Conservation (phyloP, 1,284 basidiomycete species). For the Moesziomyces aphidis region DNA sequence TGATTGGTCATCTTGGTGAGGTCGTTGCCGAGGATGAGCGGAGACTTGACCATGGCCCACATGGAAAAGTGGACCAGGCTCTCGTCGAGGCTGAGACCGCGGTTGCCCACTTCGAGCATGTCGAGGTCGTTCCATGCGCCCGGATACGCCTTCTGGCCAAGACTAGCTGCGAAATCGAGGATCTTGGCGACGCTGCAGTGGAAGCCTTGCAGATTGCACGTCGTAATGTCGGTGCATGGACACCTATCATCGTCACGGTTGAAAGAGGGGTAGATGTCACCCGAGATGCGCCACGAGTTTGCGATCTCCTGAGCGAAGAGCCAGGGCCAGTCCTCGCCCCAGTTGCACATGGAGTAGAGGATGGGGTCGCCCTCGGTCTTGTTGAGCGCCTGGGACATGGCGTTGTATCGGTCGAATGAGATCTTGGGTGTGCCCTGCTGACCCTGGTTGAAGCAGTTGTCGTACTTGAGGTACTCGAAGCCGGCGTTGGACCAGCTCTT, state of each 20-base stretch:
- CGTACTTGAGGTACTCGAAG: slow-evolving; percentile 67
- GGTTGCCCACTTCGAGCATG: slow-evolving; percentile 52
- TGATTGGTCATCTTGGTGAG: slow-evolving; percentile 50
- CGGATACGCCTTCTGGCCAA: slow-evolving; percentile 53
- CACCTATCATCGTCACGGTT: slow-evolving; percentile 30
- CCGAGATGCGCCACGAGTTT: slow-evolving; percentile 71
- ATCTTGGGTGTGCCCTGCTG: slow-evolving; percentile 19
- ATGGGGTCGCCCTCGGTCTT: slow-evolving; percentile 67
- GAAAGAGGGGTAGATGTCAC: slow-evolving; percentile 31
- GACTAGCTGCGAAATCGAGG: slow-evolving; percentile 16
- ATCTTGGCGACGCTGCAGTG: slow-evolving; percentile 34
- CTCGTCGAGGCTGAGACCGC: slow-evolving; percentile 45
- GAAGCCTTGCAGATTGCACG: slow-evolving; percentile 27
- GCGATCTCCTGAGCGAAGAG: slow-evolving; percentile 68
- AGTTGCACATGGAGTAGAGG: slow-evolving; percentile 37
- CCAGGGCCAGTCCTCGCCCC: slow-evolving; percentile 42
- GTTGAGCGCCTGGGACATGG: slow-evolving; percentile 73
- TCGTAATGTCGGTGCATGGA: slow-evolving; percentile 28
- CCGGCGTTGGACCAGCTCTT: slow-evolving; percentile 43
- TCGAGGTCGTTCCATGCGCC: slow-evolving; percentile 65
- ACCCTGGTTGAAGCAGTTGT: slow-evolving; percentile 68
- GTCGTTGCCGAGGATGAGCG: slow-evolving; percentile 66
- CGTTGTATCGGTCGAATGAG: slow-evolving; percentile 66
- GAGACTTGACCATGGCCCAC: slow-evolving; percentile 64
- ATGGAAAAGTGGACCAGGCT: slow-evolving; percentile 59